Percentiles rank a stretch among this genome's conserved stretches.
phyloP scores from a whole-genome alignment of 495 filamentous ascomycete species.

The Neurospora sp. region DNA sequence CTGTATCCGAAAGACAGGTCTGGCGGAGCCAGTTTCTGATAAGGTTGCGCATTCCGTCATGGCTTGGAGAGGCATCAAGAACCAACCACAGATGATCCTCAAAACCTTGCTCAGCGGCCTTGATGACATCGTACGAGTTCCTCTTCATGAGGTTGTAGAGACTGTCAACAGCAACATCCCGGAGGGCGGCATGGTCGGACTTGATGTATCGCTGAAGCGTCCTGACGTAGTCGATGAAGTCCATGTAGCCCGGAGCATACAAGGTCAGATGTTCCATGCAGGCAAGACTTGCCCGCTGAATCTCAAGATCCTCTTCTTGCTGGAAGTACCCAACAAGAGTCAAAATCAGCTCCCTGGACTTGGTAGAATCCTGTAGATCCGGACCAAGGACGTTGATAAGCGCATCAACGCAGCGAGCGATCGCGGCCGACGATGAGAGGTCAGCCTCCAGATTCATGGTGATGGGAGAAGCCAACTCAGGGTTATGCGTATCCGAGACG shows the following conservation, averaged over 20 bases:
- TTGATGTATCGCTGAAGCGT: slow-evolving; percentile 67
- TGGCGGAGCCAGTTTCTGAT: slow-evolving; percentile 87
- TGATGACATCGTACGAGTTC: slow-evolving; percentile 68
- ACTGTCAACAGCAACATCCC: slow-evolving; percentile 76
- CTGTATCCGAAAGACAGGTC: slow-evolving; percentile 65
- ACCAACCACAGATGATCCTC: slow-evolving; percentile 90
- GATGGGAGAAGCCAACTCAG: slow-evolving; percentile 63
- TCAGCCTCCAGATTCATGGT: slow-evolving; percentile 85
- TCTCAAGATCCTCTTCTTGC: slow-evolving; percentile 60
- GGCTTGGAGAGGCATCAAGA: slow-evolving; percentile 64
- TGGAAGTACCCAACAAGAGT: slow-evolving; percentile 78
- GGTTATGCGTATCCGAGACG: slow-evolving; percentile 80
- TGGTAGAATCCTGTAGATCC: slow-evolving; percentile 87
- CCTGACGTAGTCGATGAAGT: slow-evolving; percentile 73
- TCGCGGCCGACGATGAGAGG: slow-evolving; percentile 66
- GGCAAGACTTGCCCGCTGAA: slow-evolving; percentile 65
- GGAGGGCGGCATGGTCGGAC: slow-evolving; percentile 53
- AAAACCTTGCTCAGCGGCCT: slow-evolving; percentile 60
- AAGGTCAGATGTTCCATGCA: slow-evolving; percentile 87
- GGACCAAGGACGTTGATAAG: slow-evolving; percentile 93
- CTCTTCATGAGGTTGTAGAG: slow-evolving; percentile 92
- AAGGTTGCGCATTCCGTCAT: slow-evolving; percentile 69
- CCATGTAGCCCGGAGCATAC: slow-evolving; percentile 80
- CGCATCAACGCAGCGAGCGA: slow-evolving; percentile 85
- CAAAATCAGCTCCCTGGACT: slow-evolving; percentile 81